Conservation (phyloP, 495 filamentous ascomycete species). For the Podospora pseudopauciseta region DNA sequence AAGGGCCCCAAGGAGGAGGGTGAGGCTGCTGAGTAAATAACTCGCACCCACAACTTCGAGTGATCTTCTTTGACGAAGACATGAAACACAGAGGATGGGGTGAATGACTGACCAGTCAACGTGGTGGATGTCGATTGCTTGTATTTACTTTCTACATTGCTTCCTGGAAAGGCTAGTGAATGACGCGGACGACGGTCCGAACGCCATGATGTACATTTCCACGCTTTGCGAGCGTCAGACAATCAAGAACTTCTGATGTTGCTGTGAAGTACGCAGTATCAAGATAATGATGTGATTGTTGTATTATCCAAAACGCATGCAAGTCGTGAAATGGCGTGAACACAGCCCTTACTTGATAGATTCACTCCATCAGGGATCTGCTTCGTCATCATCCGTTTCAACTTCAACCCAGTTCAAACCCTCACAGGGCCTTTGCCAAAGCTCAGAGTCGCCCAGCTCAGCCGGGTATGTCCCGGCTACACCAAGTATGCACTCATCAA, state of each 20-base stretch:
- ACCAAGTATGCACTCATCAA: no score
- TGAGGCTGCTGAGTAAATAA: slow-evolving; percentile 4
- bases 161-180: not conserved
- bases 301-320: no score
- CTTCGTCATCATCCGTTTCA: not conserved
- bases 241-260: no score
- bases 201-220: not conserved
- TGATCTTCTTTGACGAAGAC: not conserved
- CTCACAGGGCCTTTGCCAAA: not conserved
- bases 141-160: not conserved
- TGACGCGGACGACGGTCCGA: not conserved
- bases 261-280: no score
- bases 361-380: no score
- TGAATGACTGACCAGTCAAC: not conserved
- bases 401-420: not conserved
- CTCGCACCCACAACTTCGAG: not conserved
- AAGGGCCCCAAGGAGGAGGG: slow-evolving; percentile 3
- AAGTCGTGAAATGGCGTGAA: no score
- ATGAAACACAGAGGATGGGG: not conserved
- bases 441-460: no score
- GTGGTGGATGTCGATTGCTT: not conserved
- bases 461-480: no score
- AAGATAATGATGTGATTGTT: no score
- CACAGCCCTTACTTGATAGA: no score
- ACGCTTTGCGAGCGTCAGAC: not conserved